A percentile compares a stretch with the other conserved stretches of the same genome.
phyloP scores from a whole-genome alignment of 768 basidiomycete genomes.

The Kwoniella sp. region DNA sequence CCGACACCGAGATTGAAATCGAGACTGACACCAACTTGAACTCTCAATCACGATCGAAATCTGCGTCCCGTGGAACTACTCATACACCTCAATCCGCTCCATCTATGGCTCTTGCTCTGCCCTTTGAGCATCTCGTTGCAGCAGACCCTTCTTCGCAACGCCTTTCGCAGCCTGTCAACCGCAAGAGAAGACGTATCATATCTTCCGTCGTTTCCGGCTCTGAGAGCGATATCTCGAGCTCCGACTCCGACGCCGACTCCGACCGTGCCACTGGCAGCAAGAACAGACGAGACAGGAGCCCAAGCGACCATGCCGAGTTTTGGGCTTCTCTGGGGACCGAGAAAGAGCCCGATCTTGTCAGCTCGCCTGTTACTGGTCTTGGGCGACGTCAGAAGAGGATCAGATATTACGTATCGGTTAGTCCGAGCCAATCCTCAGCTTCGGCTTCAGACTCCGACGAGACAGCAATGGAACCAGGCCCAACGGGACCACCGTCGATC shows the following conservation, averaged over 20 bases:
- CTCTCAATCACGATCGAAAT: background rate
- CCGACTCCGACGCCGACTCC: too few species aligned
- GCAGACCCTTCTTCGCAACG: background rate
- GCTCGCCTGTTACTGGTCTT: background rate
- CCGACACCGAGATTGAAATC: background rate
- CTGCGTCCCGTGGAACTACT: background rate
- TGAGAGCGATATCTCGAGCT: too few species aligned
- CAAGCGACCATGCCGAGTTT: background rate
- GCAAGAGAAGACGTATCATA: background rate
- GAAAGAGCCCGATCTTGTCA: background rate
- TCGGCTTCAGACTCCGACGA: background rate
- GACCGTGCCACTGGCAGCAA: too few species aligned
- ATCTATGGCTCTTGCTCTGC: too few species aligned
- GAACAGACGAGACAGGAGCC: too few species aligned
- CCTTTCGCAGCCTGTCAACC: background rate
- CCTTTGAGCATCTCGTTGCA: background rate
- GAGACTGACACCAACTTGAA: background rate
- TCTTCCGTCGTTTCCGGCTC: background rate
- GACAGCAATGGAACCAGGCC: background rate
- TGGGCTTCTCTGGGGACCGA: background rate
- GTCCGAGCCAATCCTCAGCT: background rate
- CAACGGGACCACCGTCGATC: background rate
- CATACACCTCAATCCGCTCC: background rate
- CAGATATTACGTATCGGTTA: background rate
- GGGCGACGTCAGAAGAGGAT: background rate